Conservation (phyloP, 2,329 filamentous ascomycete genomes). For the Nigrospora oryzae region DNA sequence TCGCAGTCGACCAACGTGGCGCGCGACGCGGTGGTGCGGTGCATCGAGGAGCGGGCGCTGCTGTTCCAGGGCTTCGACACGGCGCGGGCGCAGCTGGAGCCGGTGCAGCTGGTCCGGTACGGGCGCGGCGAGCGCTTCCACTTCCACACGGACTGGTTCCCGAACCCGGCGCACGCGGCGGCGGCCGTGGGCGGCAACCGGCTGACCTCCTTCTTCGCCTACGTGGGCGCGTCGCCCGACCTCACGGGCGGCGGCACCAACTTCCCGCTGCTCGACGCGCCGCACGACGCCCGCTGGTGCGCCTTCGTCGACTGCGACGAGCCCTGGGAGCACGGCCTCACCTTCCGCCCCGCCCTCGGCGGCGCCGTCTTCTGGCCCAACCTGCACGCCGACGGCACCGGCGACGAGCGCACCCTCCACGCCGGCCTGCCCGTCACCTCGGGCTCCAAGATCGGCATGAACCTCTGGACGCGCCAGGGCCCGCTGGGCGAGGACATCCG, state of each 20-base stretch:
- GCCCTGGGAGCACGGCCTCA: slow-evolving; percentile 35
- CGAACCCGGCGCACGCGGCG: slow-evolving; percentile 26
- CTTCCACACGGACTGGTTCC: slow-evolving; percentile 44
- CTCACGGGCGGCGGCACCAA: slow-evolving; percentile 39
- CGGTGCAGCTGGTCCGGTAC: slow-evolving; percentile 40
- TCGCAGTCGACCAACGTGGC: slow-evolving; percentile 36
- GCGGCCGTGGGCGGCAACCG: slow-evolving; percentile 33
- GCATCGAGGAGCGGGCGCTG: slow-evolving; percentile 37
- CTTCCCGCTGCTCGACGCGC: slow-evolving; percentile 33
- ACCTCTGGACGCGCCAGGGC: slow-evolving; percentile 40
- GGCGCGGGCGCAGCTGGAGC: slow-evolving; percentile 30
- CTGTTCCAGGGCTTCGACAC: slow-evolving; percentile 34
- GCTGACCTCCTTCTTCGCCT: slow-evolving; percentile 37
- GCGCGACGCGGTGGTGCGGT: slow-evolving; percentile 32
- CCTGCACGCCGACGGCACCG: slow-evolving; percentile 25
- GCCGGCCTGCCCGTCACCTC: slow-evolving; percentile 35
- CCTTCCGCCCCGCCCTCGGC: slow-evolving; percentile 35
- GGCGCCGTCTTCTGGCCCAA: slow-evolving; percentile 43
- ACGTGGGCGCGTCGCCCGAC: slow-evolving; percentile 29
- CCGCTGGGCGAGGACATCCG: slow-evolving; percentile 24
- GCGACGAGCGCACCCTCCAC: slow-evolving; percentile 35
- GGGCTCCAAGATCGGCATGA: slow-evolving; percentile 42
- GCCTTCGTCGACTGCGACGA: slow-evolving; percentile 38
- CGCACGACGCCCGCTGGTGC: slow-evolving; percentile 30
- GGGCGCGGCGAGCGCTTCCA: slow-evolving; percentile 34